Base-by-base conservation (phyloP, 116 monocot species). In the Dioscorea cayenensis region DNA sequence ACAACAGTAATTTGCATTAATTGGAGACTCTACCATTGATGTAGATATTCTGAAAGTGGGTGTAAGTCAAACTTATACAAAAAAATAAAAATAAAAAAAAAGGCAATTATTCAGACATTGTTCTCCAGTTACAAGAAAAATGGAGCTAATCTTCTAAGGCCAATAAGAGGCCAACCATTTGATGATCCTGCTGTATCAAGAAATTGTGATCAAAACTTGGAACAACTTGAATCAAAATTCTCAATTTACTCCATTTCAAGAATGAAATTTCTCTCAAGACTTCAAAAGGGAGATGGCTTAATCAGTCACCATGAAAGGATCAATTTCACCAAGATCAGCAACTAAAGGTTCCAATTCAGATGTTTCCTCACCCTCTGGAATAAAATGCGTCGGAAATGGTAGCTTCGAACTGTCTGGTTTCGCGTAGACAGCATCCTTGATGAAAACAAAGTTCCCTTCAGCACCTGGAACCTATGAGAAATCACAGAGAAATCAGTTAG, bases 361-460 rank as follows among this genome's bases (percentile, higher is more conserved):
- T 36, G 75, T 67, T 10, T 91, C 89, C 71, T 92, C 96, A 6
- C 64, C 92, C 75, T 92, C 92, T 29, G 92, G 88, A 4, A 75
- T 28, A 38, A 97, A 90, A 76, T 87, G 48, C 5, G 96, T 97
- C 10, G 96, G 96, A 68, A 97, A 97, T 63, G 96, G 96, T 48
- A 97, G 81, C 65, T 70, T 49, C 8, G 76, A 77, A 23, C 49
- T 69, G 37, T 92, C 90, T 14, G 96, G 96, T 60, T 97, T 90
- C 77, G 88, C 92, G 76, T 81, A 97, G 5, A 88, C 77, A 2
- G 92, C 84, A 78, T 97, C 96, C 75, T 90, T 92, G 28, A 97
- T 81, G 66, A 85, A 92, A 50, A 97, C 86, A 73, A 88, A 97
- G 80, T 88, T 92, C 20, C 93, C 96, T 80, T 97, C 90, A 21